Evolutionary conservation across 257 asterid species (phyloP), one percentile per base, ranked within the genome.

Genomic region (Buddleja alternifolia): DNA sequence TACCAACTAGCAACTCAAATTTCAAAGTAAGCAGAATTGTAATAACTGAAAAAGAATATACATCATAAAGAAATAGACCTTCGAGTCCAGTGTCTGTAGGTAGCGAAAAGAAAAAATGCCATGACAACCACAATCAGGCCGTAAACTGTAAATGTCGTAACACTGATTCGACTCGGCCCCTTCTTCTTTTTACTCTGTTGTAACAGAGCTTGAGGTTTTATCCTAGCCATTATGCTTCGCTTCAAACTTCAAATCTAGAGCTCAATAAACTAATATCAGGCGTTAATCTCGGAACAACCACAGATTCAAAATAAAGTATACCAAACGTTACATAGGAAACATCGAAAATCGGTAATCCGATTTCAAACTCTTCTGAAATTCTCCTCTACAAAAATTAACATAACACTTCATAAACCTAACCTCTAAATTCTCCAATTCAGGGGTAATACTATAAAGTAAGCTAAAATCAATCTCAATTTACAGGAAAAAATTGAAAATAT

Each of bases 121-220:
- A 81, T 74, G 56, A 72, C 83, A 10, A 76, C 77, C 9, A 81
- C 44, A 63, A 78, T 32, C 48, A 84, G 29, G 67, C 72, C 72
- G 48, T 84, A 84, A 63, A 81, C 3, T 70, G 75, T 79, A 56
- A 81, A 63, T 42, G 89, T 78, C 61, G 56, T 80, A 46, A 56
- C 47, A 72, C 83, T 78, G 68, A 81, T 44, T 64, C 81, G 78
- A 66, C 72, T 76, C 3, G 86, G 89, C 8, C 80, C 89, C 67
- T 84, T 84, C 75, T 84, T 84, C 83, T 76, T 84, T 75, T 84
- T 84, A 71, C 89, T 84, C 83, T 81, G 89, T 57, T 70, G 84
- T 58, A 84, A 66, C 59, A 84, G 86, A 56, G 89, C 81, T 74
- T 80, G 86, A 64, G 89, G 89, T 52, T 84, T 84, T 81, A 84